Evolutionary conservation across 805 yeast species (phyloP).

Genomic region (Lipomyces mesembrius): DNA sequence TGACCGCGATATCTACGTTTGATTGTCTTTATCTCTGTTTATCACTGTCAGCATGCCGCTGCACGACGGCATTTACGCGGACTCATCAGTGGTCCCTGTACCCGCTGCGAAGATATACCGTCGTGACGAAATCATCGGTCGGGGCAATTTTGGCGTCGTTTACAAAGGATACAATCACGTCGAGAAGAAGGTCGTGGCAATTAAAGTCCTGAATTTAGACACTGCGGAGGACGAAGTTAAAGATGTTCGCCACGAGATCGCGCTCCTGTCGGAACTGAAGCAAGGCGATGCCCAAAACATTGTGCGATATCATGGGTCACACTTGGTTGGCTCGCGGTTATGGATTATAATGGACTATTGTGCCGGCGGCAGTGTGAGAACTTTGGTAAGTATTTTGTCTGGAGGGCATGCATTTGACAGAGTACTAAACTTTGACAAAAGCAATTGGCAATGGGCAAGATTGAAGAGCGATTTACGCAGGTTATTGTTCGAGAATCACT

Average conservation of each 20-base stretch:
- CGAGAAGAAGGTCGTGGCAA: constrained; percentile 83
- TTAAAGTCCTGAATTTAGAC: constrained; percentile 88
- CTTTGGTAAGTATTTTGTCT: constrained; percentile 51
- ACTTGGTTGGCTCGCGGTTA: constrained; percentile 81
- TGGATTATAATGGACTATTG: constrained; percentile 99
- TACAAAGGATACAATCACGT: constrained; percentile 69
- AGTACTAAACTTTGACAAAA: neutral
- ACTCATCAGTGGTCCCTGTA: neutral
- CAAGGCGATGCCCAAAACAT: constrained; percentile 77
- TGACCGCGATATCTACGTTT: neutral
- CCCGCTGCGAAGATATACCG: constrained; percentile 51
- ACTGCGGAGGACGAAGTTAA: constrained; percentile 92
- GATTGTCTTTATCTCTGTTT: neutral
- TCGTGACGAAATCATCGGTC: constrained; percentile 88
- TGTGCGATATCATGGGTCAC: constrained; percentile 89
- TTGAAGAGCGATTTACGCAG: constrained; percentile 82
- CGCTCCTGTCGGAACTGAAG: constrained; percentile 78
- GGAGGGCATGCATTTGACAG: constrained; percentile 14
- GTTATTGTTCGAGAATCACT: constrained; percentile 84
- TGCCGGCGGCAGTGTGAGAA: constrained; percentile 93
- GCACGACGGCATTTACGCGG: neutral
- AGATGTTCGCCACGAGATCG: constrained; percentile 92
- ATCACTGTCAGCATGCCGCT: neutral
- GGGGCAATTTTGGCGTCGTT: constrained; percentile 96
- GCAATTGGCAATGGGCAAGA: constrained; percentile 56